A percentile compares a stretch with the other conserved stretches of the same genome.
These are phyloP conservation scores for Boletales sp. DNA, from an alignment of 768 basidiomycete genomes.

Conservation along the genomic window DNA sequence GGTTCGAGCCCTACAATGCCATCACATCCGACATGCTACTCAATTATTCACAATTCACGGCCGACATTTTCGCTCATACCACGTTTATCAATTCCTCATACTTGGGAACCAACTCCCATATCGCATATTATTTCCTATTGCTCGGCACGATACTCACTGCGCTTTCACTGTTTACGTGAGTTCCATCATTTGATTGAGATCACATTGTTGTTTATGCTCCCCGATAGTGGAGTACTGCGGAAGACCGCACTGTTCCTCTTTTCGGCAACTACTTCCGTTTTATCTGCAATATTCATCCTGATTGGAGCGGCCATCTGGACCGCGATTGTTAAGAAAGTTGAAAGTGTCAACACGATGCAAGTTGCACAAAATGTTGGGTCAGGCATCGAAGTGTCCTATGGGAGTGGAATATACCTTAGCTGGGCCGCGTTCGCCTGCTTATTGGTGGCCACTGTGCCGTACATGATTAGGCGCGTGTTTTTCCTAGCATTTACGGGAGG, in stretches of 20 bases:
- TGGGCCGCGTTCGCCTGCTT: conserved; percentile 77
- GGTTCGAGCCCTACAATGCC: conserved; percentile 61
- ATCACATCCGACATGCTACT: conserved; percentile 64
- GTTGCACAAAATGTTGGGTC: conserved; percentile 42
- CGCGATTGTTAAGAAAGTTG: conserved; percentile 59
- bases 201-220: conserved; percentile 1
- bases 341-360: conserved; percentile 52
- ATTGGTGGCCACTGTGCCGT: conserved; percentile 63
- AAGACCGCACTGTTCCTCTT: conserved; percentile 63
- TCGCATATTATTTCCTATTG: conserved; percentile 73
- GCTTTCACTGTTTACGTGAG: conserved; percentile 65
- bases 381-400: conserved; percentile 62
- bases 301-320: conserved; percentile 79
- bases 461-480: conserved; percentile 65
- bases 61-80: conserved; percentile 46
- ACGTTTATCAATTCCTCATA: conserved; percentile 61
- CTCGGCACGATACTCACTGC: conserved; percentile 67
- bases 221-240: conserved; percentile 60
- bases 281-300: conserved; percentile 60
- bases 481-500: background rate
- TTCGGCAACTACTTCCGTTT: conserved; percentile 59
- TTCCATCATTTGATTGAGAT: conserved; percentile 10
- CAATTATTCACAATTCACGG: conserved; percentile 58
- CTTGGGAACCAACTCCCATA: conserved; percentile 59
- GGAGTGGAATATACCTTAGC: conserved; percentile 58